A percentile compares a stretch with the other conserved stretches of the same genome.
These are phyloP conservation scores for Hamamelis virginiana DNA, from an alignment of 164 flowering plant genomes.

Conservation along the genomic window DNA sequence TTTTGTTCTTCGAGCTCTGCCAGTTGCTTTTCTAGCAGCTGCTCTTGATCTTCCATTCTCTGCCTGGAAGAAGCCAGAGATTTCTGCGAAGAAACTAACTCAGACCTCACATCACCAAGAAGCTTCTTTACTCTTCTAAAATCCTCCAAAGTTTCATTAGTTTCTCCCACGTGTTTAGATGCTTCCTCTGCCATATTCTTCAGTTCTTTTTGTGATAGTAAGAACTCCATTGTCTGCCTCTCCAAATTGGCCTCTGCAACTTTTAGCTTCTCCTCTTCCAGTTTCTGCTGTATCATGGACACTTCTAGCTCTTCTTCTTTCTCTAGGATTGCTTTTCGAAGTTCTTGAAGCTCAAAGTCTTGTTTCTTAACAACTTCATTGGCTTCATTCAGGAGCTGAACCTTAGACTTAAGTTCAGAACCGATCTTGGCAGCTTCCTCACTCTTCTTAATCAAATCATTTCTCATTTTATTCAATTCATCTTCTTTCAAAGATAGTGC, in stretches of 20 bases:
- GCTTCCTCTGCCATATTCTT: conserved; percentile 47
- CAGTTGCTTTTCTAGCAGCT: conserved; percentile 51
- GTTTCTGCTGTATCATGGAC: conserved; percentile 30
- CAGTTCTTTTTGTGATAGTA: conserved; percentile 59
- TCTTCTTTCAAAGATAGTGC: conserved; percentile 51
- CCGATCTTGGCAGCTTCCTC: conserved; percentile 45
- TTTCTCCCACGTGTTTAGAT: conserved; percentile 36
- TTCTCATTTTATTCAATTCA: conserved; percentile 54
- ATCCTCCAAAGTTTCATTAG: conserved; percentile 47
- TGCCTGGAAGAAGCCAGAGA: conserved; percentile 57
- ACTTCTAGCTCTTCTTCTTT: conserved; percentile 59
- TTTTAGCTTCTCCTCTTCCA: conserved; percentile 60
- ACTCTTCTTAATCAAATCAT: conserved; percentile 45
- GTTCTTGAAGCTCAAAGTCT: conserved; percentile 51
- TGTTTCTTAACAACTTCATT: conserved; percentile 63
- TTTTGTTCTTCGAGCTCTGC: conserved; percentile 64
- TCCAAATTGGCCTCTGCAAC: conserved; percentile 62
- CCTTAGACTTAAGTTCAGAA: conserved; percentile 47
- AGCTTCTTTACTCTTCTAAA: conserved; percentile 66
- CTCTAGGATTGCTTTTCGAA: conserved; percentile 37
- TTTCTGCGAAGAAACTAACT: conserved; percentile 68
- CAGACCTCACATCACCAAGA: conserved; percentile 71
- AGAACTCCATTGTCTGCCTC: conserved; percentile 64
- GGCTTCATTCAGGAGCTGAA: conserved; percentile 54
- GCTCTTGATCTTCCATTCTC: conserved; percentile 65